A percentile compares a stretch with the other conserved stretches of the same genome.
Evolutionary conservation across 768 basidiomycete genomes (phyloP).

Genomic region (Pleurotus ostreatus): DNA sequence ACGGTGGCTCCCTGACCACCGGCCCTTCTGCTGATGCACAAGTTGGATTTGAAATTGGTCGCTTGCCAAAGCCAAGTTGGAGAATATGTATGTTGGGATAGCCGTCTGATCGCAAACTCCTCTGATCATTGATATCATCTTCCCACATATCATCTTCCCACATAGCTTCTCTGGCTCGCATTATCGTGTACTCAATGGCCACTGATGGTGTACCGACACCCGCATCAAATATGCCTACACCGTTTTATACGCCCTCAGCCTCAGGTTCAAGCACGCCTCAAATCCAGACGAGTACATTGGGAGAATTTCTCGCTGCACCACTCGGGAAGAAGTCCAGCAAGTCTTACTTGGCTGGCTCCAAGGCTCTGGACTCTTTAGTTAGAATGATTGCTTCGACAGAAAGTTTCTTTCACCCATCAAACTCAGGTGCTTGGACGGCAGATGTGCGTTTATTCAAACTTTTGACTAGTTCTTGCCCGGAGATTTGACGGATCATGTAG

Average conservation of each 20-base stretch:
- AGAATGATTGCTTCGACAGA: slow-evolving; percentile 84
- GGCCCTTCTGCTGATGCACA: slow-evolving; percentile 73
- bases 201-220: slow-evolving; percentile 55
- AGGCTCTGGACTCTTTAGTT: slow-evolving; percentile 81
- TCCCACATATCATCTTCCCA: background rate
- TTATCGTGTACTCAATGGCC: slow-evolving; percentile 88
- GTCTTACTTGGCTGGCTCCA: slow-evolving; percentile 77
- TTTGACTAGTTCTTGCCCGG: background rate
- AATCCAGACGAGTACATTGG: slow-evolving; percentile 39
- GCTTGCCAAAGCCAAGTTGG: slow-evolving; percentile 71
- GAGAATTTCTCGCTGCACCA: slow-evolving; percentile 58
- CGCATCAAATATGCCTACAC: slow-evolving; percentile 64
- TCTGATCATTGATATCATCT: slow-evolving; percentile 10
- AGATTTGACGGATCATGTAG: slow-evolving; percentile 26
- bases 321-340: slow-evolving; percentile 44
- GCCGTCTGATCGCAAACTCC: background rate
- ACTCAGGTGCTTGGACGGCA: slow-evolving; percentile 78
- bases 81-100: slow-evolving; percentile 52
- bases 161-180: slow-evolving; percentile 72
- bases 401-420: slow-evolving; percentile 88
- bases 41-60: slow-evolving; percentile 68
- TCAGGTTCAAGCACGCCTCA: slow-evolving; percentile 61
- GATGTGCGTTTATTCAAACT: slow-evolving; percentile 42
- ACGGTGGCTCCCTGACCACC: slow-evolving; percentile 70
- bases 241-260: slow-evolving; percentile 65